Base-by-base conservation (phyloP, 495 filamentous ascomycete genomes). In the Bombardia bombarda region DNA sequence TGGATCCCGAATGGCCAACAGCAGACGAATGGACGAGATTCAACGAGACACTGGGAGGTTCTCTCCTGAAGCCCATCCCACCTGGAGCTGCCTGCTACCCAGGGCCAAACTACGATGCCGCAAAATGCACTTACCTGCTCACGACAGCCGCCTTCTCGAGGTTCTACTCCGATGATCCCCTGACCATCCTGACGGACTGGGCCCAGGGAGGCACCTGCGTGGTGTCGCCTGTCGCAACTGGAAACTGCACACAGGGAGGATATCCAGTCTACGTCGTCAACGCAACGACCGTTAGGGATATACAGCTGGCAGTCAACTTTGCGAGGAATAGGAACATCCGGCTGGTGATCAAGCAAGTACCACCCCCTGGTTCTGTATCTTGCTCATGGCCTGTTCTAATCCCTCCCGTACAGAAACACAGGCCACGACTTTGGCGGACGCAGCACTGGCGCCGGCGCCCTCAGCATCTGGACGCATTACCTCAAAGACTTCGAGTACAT, bases 351-450 rank as follows among this genome's bases (percentile, higher is more conserved):
- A 82, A 82, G 66, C 64, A 47, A 49, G 57, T 49, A 7, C 6
- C 2, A 10, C 5, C 10, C 24, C 24, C 10, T 26, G 24, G 8
- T 4, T 35, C n/a, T 35, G 4, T 18, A 7, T 37, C 17, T 4
- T 25, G 43, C 24, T 18, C 22, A 38, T 9, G n/a, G 9, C 43
- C 8, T 4, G 32, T 20, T 17, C 3, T 43, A 44, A 41, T 48
- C 25, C 4, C n/a, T n/a, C n/a, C 12, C 9, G 32, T 8, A 22
- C 9, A 80, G 79, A 62, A 83, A 79, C 46, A 80, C 80, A 2
- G 80, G 80, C 13, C 79, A 84, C 50, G 79, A 83, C 55, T 80
- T 76, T 52, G 62, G 55, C 14, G 79, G 76, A 23, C 73, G 77
- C 50, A 72, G 55, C 2, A 50, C 58, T 1, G 70, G 74, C 30